phyloP scores from a whole-genome alignment of 2,329 filamentous ascomycete species.

The Monosporascus sp. region DNA sequence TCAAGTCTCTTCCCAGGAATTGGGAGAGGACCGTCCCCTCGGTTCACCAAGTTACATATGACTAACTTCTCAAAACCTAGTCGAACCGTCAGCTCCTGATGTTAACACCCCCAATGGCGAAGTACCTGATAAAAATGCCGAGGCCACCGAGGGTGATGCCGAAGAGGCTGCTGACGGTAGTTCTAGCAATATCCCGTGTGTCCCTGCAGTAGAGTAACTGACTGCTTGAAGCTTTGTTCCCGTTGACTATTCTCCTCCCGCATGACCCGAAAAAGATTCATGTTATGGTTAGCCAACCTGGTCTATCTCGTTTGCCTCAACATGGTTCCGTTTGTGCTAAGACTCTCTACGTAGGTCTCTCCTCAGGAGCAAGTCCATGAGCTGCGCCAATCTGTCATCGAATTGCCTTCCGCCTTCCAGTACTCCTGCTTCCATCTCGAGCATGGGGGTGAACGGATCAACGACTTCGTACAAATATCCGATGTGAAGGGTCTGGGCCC shows the following conservation, averaged over 20 bases:
- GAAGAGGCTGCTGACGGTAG: conserved; percentile 22
- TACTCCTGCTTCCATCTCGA: conserved; percentile 99
- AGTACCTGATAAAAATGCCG: conserved; percentile 13
- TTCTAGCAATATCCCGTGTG: not conserved
- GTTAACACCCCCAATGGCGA: conserved; percentile 18
- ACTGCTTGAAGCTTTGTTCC: conserved; percentile 40
- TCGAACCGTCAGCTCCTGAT: conserved; percentile 14
- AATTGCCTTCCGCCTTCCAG: conserved; percentile 86
- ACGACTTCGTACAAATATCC: conserved; percentile 88
- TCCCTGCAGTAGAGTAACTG: conserved; percentile 10
- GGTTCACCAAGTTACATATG: conserved; percentile 4
- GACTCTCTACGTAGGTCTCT: conserved; percentile 56
- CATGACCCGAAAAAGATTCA: conserved; percentile 74
- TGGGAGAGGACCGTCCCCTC: not conserved
- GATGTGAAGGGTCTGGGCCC: conserved; percentile 76
- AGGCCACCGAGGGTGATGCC: conserved; percentile 18
- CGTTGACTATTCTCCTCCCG: conserved; percentile 73
- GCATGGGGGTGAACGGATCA: conserved; percentile 80
- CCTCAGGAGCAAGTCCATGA: conserved; percentile 96
- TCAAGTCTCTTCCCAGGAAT: not conserved
- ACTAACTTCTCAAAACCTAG: not conserved
- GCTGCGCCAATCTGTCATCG: conserved; percentile 92
- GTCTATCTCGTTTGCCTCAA: conserved; percentile 2
- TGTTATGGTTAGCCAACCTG: conserved; percentile 63
- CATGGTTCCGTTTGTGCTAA: conserved; percentile 12